These are phyloP conservation scores for Brassica napus DNA, from an alignment of 345 rosid genomes.

Conservation along the genomic window Da-Ae NC_063444.1:46602001-46602500, in stretches of 20 bases:
- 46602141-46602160: conserved; percentile 37
- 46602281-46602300: neutral
- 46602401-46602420: neutral
- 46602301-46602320: neutral
- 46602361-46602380: neutral
- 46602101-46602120: conserved; percentile 15
- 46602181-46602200: neutral
- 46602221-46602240: neutral
- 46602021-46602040: neutral
- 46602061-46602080: neutral
- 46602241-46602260: conserved; percentile 2
- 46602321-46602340: neutral
- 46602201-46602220: neutral
- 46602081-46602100: conserved; percentile 6
- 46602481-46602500: neutral
- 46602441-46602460: neutral
- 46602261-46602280: neutral
- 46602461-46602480: conserved; percentile 13
- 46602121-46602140: conserved; percentile 25
- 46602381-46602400: neutral
- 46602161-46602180: conserved; percentile 4
- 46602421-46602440: neutral
- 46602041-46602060: neutral
- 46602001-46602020: neutral
- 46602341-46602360: neutral